Base-by-base conservation (phyloP, 805 yeast genomes). In the Spathaspora passalidarum region DNA sequence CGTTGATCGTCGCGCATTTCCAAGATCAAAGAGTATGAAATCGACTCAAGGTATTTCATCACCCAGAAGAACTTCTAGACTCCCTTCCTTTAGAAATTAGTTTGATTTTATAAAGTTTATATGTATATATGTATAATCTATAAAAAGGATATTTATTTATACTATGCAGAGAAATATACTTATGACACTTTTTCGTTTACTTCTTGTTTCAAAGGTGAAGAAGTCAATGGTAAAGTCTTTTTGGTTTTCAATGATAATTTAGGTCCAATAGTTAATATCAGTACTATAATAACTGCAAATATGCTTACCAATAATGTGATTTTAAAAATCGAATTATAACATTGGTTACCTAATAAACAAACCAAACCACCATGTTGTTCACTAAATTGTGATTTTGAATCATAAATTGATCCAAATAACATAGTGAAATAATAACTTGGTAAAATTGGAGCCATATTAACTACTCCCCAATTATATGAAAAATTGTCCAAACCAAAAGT, bases 381-480 rank as follows among this genome's bases (percentile, higher is more conserved):
- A 14, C 47, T 26, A 4, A 44, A 47, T 17, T 47, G 48, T 6
- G 73, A 60, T 42, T 66, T 57, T 13, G 72, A 61, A 58, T 86
- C 95, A 60, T 82, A 86, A 23, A 76, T 71, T 19, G 65, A 57
- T 9, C 94, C 94, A 62, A 86, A 83, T 35, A 81, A 60, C 44
- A 74, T 69, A 37, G 88, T 84, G 51, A 86, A 73, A 48, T 76
- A 64, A 51, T 78, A 77, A 34, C 84, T 77, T 1, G 86, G 80
- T 0, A 82, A 50, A 13, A 84, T 75, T 1, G 94, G 91, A 0
- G 90, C 80, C 43, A 84, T 56, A 9, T 83, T 81, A 18, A 84
- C 74, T 29, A 82, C 58, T 0, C 95, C 95, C 88, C 90, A 86
- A 56, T 84, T 84, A 52, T 77, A 80, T 6, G 87, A 78, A 55